A percentile compares a stretch with the other conserved stretches of the same genome.
phyloP scores from a whole-genome alignment of 1,284 basidiomycete genomes.

The Moesziomyces globuligerus region DNA sequence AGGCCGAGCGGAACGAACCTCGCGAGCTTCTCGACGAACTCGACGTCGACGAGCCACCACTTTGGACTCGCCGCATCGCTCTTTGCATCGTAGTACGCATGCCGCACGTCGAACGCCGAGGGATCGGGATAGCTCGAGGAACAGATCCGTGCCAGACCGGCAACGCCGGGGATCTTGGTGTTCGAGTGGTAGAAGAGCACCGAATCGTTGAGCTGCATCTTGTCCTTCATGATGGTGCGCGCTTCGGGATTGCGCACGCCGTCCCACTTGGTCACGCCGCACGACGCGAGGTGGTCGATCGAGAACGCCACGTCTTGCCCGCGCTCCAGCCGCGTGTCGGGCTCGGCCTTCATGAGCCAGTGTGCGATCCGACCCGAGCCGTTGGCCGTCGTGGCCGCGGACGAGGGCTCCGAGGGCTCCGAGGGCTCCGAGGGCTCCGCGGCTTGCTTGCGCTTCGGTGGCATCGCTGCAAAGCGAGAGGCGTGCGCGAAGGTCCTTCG shows the following conservation, averaged over 20 bases:
- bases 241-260: conserved; percentile 91
- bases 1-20: conserved; percentile 84
- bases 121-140: conserved; percentile 47
- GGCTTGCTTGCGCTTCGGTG: conserved; percentile 27
- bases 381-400: not conserved
- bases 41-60: conserved; percentile 87
- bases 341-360: conserved; percentile 67
- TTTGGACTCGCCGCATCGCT: conserved; percentile 78
- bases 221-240: conserved; percentile 82
- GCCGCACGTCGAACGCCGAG: conserved; percentile 66
- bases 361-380: conserved; percentile 3
- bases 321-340: conserved; percentile 53
- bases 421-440: not conserved
- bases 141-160: conserved; percentile 47
- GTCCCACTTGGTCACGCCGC: conserved; percentile 81
- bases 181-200: conserved; percentile 90
- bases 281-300: conserved; percentile 48
- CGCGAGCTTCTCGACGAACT: conserved; percentile 75
- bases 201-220: conserved; percentile 84
- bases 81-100: conserved; percentile 93
- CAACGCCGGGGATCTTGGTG: conserved; percentile 81
- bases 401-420: not conserved
- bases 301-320: conserved; percentile 63
- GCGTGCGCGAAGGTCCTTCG: too few species aligned
- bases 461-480: too few species aligned